Evolutionary conservation across 371 early-diverging fungal genomes (phyloP), one percentile per base, ranked within the genome.

Genomic region (Zychaea mexicana): DNA sequence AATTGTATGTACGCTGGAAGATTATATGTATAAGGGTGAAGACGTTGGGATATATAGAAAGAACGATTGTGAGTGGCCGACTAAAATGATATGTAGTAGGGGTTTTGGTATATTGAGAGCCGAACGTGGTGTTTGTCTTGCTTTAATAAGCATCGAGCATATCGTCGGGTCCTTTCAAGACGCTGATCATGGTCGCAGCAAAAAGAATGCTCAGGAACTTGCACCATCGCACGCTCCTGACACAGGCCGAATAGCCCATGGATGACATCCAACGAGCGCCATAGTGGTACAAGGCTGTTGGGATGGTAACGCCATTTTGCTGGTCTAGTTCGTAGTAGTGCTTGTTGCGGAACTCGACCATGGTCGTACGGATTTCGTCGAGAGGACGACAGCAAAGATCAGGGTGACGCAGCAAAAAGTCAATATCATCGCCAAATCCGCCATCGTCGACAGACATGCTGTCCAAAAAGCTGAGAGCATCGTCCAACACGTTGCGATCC

Each of bases 151-250:
- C 55, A 21, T 57, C 58, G 8, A 58, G 33, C 26, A 67, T 32
- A 46, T 78, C 83, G 54, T 86, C 79, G 17, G 88, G 88, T n/a
- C 88, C 88, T n/a, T 73, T 81, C 45, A 82, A 69, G 12, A 88
- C 24, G 59, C 83, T 86, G 65, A 87, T 78, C 6, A 81, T 73
- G 5, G 83, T 66, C 10, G 86, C 83, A 13, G 85, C 83, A 46
- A 79, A 64, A 27, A 88, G 67, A 13, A 87, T 71, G 36, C 78
- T 72, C 17, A 85, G 61, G 73, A 88, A 88, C 53, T 78, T 74
- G 69, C 83, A 84, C 88, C 88, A 88, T 59, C 81, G 73, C 78
- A 84, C 54, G 26, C 61, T 36, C 19, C 46, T 42, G 12, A 49
- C 39, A 24, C 53, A 53, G 10, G 47, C 53, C 17, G 61, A 21